Percentiles rank a stretch among this genome's conserved stretches.
phyloP scores from a whole-genome alignment of 2,329 filamentous ascomycete species.

The Alternaria arborescens region DNA sequence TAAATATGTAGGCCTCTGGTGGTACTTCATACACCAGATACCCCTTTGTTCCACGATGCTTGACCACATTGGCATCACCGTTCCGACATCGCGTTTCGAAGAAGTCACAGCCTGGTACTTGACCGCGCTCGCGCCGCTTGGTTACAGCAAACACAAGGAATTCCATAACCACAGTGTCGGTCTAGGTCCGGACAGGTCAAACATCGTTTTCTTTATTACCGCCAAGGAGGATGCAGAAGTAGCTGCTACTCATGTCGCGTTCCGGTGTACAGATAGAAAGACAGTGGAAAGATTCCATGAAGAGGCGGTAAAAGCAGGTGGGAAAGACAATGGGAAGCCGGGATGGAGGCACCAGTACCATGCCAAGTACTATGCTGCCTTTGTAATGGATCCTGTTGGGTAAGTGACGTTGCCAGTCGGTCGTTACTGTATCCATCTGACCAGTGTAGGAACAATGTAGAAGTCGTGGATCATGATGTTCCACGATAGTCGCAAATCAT shows the following conservation, averaged over 20 bases:
- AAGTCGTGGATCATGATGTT: constrained; percentile 30
- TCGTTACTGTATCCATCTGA: constrained; percentile 4
- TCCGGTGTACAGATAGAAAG: constrained; percentile 25
- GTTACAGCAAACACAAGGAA: constrained; percentile 35
- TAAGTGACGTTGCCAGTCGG: constrained; percentile 14
- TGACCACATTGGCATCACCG: constrained; percentile 18
- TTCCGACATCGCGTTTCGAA: constrained; percentile 27
- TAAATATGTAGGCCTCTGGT: background rate
- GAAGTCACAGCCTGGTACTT: constrained; percentile 34
- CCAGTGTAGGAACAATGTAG: constrained; percentile 30
- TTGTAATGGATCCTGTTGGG: constrained; percentile 40
- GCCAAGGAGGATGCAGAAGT: constrained; percentile 12
- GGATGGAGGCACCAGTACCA: constrained; percentile 35
- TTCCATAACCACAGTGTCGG: constrained; percentile 25
- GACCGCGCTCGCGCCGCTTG: constrained; percentile 37
- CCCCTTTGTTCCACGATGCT: background rate
- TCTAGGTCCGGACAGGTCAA: constrained; percentile 22
- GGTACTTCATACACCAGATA: background rate
- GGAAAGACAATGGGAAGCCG: constrained; percentile 36
- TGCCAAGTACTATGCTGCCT: constrained; percentile 40
- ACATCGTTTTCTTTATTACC: constrained; percentile 29
- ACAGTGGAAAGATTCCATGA: constrained; percentile 32
- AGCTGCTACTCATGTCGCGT: constrained; percentile 29
- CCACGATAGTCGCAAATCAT: constrained; percentile 2
- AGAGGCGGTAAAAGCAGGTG: constrained; percentile 36